phyloP scores from a whole-genome alignment of 495 filamentous ascomycete genomes.

The Chaetomium tenue region DNA sequence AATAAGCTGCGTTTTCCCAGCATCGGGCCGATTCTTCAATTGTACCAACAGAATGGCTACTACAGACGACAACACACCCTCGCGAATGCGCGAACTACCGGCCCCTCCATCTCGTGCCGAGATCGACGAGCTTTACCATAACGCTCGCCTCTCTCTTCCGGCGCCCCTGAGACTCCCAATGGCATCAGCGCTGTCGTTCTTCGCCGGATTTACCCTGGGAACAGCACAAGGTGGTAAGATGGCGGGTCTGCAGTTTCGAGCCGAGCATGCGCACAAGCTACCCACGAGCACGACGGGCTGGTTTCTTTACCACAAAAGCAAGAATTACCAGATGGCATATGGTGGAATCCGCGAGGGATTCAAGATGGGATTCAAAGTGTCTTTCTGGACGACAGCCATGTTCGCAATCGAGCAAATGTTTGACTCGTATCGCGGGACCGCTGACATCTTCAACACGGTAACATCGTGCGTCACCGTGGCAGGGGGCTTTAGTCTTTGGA shows the following conservation, averaged over 20 bases:
- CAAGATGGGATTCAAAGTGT: slow-evolving; percentile 69
- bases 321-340: slow-evolving; percentile 79
- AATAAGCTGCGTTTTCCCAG: background rate
- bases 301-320: slow-evolving; percentile 97
- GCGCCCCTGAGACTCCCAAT: slow-evolving; percentile 60
- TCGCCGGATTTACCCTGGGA: slow-evolving; percentile 67
- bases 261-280: slow-evolving; percentile 88
- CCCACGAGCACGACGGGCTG: slow-evolving; percentile 78
- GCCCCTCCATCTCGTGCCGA: slow-evolving; percentile 20
- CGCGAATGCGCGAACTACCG: background rate
- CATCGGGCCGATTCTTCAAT: background rate
- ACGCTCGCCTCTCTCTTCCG: slow-evolving; percentile 62
- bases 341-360: slow-evolving; percentile 75
- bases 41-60: slow-evolving; percentile 7
- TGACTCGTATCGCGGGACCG: slow-evolving; percentile 66
- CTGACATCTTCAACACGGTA: slow-evolving; percentile 73
- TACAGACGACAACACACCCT: background rate
- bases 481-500: slow-evolving; percentile 82
- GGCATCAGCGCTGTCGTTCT: slow-evolving; percentile 56
- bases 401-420: slow-evolving; percentile 79
- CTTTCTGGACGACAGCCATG: slow-evolving; percentile 64
- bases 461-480: slow-evolving; percentile 77
- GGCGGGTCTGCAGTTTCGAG: slow-evolving; percentile 78
- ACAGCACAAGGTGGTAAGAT: slow-evolving; percentile 67
- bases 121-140: slow-evolving; percentile 26